Percentiles rank a stretch among this genome's conserved stretches.
phyloP scores from a whole-genome alignment of 129 eudicot species.

The Flaveria bidentis region DNA sequence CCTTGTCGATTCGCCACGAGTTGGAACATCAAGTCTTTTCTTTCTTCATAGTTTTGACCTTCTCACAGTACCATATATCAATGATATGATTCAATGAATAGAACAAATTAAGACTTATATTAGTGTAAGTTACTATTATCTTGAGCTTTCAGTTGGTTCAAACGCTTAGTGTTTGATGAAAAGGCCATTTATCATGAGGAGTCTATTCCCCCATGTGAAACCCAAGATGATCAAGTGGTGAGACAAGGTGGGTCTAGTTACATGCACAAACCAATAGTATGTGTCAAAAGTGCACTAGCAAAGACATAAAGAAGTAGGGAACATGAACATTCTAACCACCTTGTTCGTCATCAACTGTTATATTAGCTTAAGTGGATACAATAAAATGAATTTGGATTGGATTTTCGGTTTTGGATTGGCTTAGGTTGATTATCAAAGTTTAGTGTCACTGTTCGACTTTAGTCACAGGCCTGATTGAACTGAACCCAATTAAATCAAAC shows the following conservation, averaged over 20 bases:
- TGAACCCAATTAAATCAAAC: too few species aligned
- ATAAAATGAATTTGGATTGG: background rate
- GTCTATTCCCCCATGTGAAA: slow-evolving; percentile 12
- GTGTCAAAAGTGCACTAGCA: slow-evolving; percentile 25
- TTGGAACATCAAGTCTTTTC: slow-evolving; percentile 24
- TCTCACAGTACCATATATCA: slow-evolving; percentile 30
- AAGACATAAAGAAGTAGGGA: slow-evolving; percentile 23
- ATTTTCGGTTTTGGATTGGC: background rate
- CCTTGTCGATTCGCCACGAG: slow-evolving; percentile 33
- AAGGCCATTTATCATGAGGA: slow-evolving; percentile 20
- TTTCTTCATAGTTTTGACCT: slow-evolving; percentile 34
- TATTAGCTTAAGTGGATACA: slow-evolving; percentile 15
- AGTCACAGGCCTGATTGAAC: background rate
- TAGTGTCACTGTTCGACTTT: background rate
- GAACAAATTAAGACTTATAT: background rate
- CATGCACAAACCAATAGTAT: slow-evolving; percentile 20
- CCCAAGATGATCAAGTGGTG: slow-evolving; percentile 31
- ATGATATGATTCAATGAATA: background rate
- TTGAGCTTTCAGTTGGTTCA: slow-evolving; percentile 18
- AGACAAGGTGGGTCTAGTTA: slow-evolving; percentile 27
- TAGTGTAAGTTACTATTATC: slow-evolving; percentile 11
- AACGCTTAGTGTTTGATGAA: slow-evolving; percentile 18
- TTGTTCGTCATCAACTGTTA: slow-evolving; percentile 18
- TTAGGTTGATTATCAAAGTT: background rate
- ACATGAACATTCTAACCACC: slow-evolving; percentile 15